Conservation (phyloP, 2,329 filamentous ascomycete genomes). For the Eutypella sp. region DNA sequence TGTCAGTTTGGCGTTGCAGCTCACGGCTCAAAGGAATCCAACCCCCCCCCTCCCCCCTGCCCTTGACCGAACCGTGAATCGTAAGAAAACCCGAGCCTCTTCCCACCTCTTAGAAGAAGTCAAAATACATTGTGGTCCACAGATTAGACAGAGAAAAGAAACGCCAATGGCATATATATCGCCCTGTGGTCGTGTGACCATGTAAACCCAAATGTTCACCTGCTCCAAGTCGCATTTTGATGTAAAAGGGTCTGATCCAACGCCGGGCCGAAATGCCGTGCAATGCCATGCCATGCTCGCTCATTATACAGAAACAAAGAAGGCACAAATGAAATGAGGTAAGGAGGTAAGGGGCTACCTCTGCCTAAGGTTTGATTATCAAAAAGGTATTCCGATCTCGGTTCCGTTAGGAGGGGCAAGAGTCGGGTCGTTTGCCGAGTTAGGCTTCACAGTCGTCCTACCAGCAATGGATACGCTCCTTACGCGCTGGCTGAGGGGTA, state of each 20-base stretch:
- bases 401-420: constrained; percentile 36
- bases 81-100: too few relatives aligned
- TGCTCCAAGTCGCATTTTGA: constrained; percentile 2
- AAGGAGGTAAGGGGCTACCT: constrained; percentile 15
- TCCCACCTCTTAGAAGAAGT: too few relatives aligned
- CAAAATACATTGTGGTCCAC: too few relatives aligned
- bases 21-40: too few relatives aligned
- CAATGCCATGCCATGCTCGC: constrained; percentile 32
- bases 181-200: constrained; percentile 6
- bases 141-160: too few relatives aligned
- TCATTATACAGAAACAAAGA: constrained; percentile 31
- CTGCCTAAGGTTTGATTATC: constrained; percentile 16
- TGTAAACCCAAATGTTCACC: constrained; percentile 1
- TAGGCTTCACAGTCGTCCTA: constrained; percentile 56
- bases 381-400: constrained; percentile 21
- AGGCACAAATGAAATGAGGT: constrained; percentile 21
- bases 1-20: too few relatives aligned
- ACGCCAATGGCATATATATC: constrained; percentile 3
- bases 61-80: too few relatives aligned
- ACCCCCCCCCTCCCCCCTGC: too few relatives aligned
- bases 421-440: constrained; percentile 52
- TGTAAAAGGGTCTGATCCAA: constrained; percentile 19
- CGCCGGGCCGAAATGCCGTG: constrained; percentile 25
- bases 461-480: constrained; percentile 57
- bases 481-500: constrained; percentile 56